Evolutionary conservation across 1,284 basidiomycete genomes (phyloP).

Genomic region (Phellopilus nigrolimitatus): DNA sequence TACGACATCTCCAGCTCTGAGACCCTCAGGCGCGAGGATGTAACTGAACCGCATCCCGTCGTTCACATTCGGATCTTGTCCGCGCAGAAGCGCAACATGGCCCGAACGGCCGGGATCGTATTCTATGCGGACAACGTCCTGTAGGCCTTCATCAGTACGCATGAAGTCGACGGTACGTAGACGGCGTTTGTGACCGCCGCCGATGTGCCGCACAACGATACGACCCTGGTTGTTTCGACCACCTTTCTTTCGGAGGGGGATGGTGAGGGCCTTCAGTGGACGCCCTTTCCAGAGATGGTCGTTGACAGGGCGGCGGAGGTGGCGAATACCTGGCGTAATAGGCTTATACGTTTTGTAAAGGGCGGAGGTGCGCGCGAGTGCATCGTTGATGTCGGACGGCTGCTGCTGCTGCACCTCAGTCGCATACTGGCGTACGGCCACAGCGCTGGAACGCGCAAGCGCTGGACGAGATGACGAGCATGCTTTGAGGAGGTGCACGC

Average conservation of each 20-base stretch:
- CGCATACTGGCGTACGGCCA: constrained; percentile 27
- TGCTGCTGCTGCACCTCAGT: constrained; percentile 31
- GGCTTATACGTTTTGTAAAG: constrained; percentile 91
- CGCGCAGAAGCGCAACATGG: constrained; percentile 86
- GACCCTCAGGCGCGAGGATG: constrained; percentile 87
- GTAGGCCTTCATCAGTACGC: constrained; percentile 70
- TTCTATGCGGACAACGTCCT: constrained; percentile 91
- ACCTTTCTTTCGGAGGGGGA: constrained; percentile 79
- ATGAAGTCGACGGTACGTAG: constrained; percentile 88
- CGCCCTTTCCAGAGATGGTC: constrained; percentile 80
- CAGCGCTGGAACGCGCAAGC: background rate
- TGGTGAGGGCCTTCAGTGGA: constrained; percentile 81
- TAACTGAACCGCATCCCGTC: constrained; percentile 68
- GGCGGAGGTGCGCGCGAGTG: constrained; percentile 39
- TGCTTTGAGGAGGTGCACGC: constrained; percentile 13
- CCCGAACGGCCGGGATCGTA: constrained; percentile 94
- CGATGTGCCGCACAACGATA: constrained; percentile 86
- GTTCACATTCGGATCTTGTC: constrained; percentile 43
- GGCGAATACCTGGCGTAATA: constrained; percentile 81
- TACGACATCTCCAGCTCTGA: constrained; percentile 86
- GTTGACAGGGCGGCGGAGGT: constrained; percentile 78
- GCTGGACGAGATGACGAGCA: constrained; percentile 10
- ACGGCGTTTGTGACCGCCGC: constrained; percentile 88
- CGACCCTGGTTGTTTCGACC: constrained; percentile 82
- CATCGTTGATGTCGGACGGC: constrained; percentile 31